Base-by-base conservation (phyloP, 495 filamentous ascomycete genomes). In the Hypoxylon lenormandii region DNA sequence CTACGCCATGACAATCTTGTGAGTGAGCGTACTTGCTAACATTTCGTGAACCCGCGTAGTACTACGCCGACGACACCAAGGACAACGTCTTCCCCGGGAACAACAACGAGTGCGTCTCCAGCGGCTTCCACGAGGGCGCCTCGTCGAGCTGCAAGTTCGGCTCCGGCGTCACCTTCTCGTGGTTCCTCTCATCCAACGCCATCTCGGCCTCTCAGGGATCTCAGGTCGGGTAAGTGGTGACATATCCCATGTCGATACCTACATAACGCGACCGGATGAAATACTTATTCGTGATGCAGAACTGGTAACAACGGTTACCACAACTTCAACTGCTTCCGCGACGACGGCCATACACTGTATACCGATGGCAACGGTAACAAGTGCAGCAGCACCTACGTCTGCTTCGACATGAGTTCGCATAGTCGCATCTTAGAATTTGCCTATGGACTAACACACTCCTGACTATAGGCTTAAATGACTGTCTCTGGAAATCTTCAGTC, bases 361-460 rank as follows among this genome's bases (percentile, higher is more conserved):
- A 60, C 48, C 12, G 65, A 69, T 40, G 59, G 64, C 16, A 66
- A 63, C 19, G 64, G 64, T 12, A 16, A 67, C 26, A 1, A 36
- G 21, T 72, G 69, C 69, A 42, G 19, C 19, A 72, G 64, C 54
- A 72, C 45, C 21, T 72, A 72, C 33, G 58, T 61, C 19, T 61
- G 58, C 58, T 61, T 61, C 48, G 37, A 61, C 15, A 47, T 61
- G 3, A 77, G 50, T 28, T 56, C n/a, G n/a, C n/a, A 33, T 7
- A 33, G 30, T 33, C 4, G 30, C 30, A 8, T 33, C 10, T 7
- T 5, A 11, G 30, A 1, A 7, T 33, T 33, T 26, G 23, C 23
- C 23, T 33, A 8, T 33, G 30, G 4, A 33, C 30, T 33, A 11
- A 33, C 30, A 1, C 30, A 8, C 10, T 33, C 10, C 30, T 11